Evolutionary conservation across 352 stramenopile genomes (phyloP), one percentile per base, ranked within the genome.

Genomic region (Phytophthora crassamura): DNA sequence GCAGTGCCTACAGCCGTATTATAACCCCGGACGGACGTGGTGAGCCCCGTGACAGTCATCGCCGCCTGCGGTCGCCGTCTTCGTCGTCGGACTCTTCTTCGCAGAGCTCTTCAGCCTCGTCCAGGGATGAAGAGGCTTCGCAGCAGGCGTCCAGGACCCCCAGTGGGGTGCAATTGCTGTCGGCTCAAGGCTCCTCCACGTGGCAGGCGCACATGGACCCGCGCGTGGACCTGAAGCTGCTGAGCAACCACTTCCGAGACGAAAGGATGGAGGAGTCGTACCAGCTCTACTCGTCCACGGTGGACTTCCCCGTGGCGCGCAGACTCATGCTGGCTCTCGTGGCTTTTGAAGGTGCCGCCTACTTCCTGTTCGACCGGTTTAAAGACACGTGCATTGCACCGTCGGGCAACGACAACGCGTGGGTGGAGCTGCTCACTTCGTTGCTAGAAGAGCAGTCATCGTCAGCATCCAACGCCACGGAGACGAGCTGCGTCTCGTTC

Each of bases 221-320:
- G 48, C 59, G 69, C 4, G 67, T 78, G 10, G 79, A 90, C 38
- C 62, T 92, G 35, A 75, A 82, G 16, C 65, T 77, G 15, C 43
- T 86, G 20, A 89, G 77, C 47, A 93, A 94, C 60, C 69, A 80
- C 48, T 94, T 94, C 56, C 79, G 75, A 28, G 83, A 93, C 65
- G 69, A 82, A 32, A 69, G 81, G 15, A 67, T 89, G 39, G 86
- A 94, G 65, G 79, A 91, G 46, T 91, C 84, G 41, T 94, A 92
- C 56, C 86, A 94, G 50, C 60, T 94, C 3, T 87, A 90, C 59
- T 88, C 82, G 33, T 94, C 84, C n/a, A 91, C 74, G 41, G 69
- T 69, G 43, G 82, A 89, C 50, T 84, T 94, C 50, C 71, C 79
- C 3, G 73, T 86, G 10, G 81, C 82, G 14, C 50, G 82, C 4